Conservation (phyloP, 2,329 filamentous ascomycete genomes). For the Chaetomiaceae sp. region DNA sequence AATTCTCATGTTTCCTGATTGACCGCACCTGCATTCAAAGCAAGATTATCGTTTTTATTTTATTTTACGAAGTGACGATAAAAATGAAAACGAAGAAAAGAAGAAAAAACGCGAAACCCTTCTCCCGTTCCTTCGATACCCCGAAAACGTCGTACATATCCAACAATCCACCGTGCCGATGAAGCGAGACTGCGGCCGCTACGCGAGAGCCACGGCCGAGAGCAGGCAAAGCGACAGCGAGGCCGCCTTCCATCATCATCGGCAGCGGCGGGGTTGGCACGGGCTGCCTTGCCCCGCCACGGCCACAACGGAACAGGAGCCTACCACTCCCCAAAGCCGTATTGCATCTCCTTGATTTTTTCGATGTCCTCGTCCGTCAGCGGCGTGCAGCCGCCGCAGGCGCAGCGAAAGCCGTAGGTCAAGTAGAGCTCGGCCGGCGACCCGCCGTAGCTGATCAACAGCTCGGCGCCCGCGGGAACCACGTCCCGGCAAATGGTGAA, state of each 20-base stretch:
- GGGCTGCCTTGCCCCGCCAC: no score
- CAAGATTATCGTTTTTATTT: no score
- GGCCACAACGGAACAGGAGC: no score
- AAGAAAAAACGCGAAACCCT: no score
- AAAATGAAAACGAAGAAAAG: no score
- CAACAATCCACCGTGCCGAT: not conserved
- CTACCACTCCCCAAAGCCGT: constrained; percentile 2
- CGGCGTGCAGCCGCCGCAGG: constrained; percentile 43
- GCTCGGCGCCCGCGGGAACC: constrained; percentile 43
- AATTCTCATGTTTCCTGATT: no score
- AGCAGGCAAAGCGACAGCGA: not conserved
- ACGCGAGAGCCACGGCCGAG: not conserved
- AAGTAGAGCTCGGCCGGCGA: constrained; percentile 37
- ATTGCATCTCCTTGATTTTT: not conserved
- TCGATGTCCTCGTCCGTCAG: constrained; percentile 14
- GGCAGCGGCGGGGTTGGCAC: not conserved
- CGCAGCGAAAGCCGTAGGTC: constrained; percentile 51
- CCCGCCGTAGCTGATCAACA: constrained; percentile 48
- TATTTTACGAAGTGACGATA: no score
- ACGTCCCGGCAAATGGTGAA: constrained; percentile 36
- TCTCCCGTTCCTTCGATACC: no score
- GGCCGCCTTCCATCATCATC: not conserved
- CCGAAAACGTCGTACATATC: no score
- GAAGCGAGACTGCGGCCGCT: not conserved
- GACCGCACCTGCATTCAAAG: no score